phyloP scores from a whole-genome alignment of 192 early-diverging fungal species.

The Coemansia sp. region DNA sequence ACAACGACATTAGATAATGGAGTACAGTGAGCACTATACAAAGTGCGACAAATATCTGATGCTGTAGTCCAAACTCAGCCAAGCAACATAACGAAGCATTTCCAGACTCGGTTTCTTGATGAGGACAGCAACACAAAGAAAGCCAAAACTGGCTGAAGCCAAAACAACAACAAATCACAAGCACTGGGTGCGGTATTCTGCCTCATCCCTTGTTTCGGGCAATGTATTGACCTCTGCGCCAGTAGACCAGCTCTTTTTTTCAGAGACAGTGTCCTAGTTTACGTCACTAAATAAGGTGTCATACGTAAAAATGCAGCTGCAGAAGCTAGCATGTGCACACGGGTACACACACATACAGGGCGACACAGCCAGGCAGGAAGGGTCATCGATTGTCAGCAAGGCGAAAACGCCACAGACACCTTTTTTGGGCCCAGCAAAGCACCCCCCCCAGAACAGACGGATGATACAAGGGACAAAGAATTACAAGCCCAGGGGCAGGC shows the following conservation, averaged over 20 bases:
- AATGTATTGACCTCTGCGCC: background rate
- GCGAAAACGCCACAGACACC: background rate
- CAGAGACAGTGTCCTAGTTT: background rate
- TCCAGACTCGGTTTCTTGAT: background rate
- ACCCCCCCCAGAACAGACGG: background rate
- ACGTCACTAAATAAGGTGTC: background rate
- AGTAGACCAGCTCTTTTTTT: background rate
- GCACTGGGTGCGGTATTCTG: background rate
- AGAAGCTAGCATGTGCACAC: background rate
- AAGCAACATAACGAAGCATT: background rate
- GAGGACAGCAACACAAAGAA: slow-evolving; percentile 2
- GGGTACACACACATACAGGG: background rate
- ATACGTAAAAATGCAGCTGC: background rate
- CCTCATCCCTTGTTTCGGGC: background rate
- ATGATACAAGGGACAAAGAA: slow-evolving; percentile 5
- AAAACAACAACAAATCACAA: slow-evolving; percentile 7
- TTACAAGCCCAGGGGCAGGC: slow-evolving; percentile 2
- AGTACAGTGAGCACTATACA: background rate
- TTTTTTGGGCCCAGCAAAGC: background rate
- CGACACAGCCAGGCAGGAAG: background rate
- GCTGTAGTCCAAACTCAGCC: background rate
- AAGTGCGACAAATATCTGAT: background rate
- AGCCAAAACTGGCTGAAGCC: slow-evolving; percentile 1
- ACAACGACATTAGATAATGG: slow-evolving; percentile 1
- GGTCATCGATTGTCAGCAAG: background rate